These are phyloP conservation scores for Fusarium coffeatum DNA, from an alignment of 2,329 filamentous ascomycete species.

Conservation along the genomic window DNA sequence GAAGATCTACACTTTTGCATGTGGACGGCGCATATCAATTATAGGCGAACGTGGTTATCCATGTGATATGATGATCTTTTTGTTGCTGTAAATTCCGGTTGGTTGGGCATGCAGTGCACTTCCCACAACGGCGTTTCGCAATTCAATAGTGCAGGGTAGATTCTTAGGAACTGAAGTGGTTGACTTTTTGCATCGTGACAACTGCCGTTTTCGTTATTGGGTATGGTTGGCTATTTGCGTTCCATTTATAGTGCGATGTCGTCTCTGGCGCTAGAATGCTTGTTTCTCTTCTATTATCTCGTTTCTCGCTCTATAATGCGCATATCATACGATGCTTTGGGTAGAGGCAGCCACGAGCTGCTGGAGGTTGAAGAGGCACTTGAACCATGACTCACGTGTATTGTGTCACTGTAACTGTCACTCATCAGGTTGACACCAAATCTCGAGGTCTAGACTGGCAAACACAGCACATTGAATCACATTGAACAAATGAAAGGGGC, in stretches of 20 bases:
- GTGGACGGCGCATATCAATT: constrained; percentile 14
- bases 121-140: constrained; percentile 6
- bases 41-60: neutral
- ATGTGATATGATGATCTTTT: neutral
- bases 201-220: neutral
- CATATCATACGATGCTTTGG: neutral
- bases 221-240: neutral
- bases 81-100: neutral
- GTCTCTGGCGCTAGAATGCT: neutral
- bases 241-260: neutral
- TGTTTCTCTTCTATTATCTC: neutral
- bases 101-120: constrained; percentile 1
- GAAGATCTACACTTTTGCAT: constrained; percentile 15
- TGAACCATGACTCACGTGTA: neutral
- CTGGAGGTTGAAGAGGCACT: neutral
- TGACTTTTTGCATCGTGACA: neutral
- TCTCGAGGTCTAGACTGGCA: neutral
- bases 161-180: neutral
- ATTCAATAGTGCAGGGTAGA: constrained; percentile 17
- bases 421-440: neutral
- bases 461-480: neutral
- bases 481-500: neutral
- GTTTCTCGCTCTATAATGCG: neutral
- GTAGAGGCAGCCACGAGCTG: neutral
- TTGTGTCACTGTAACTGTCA: neutral